Evolutionary conservation across 768 basidiomycete species (phyloP), one percentile per base, ranked within the genome.

Genomic region (Gautieria morchelliformis): DNA sequence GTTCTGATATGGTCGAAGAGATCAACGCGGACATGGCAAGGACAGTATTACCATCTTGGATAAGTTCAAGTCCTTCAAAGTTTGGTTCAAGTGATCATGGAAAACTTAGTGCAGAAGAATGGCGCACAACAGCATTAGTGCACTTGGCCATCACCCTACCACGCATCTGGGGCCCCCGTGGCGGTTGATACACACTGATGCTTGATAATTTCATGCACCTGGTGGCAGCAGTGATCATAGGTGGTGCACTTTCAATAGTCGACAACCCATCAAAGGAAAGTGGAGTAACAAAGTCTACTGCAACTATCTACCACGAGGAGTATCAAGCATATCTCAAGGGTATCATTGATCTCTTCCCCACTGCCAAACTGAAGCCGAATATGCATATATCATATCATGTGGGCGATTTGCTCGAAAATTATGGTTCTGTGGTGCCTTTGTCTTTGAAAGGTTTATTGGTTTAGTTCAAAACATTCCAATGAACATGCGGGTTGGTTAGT

Each of bases 331-430:
- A 74, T 41, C 44, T 71, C 12, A 19, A 14, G 0, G 53, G 41
- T 1, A 52, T 67, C 1, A 58, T 48, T 20, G 8, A 37, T 0
- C 57, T 72, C 1, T 74, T 63, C 56, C 63, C 60, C 1, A 64
- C 66, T 5, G 46, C 61, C 10, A 56, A 53, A 5, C 58, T 72
- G 9, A 61, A 58, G 12, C 72, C 71, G 0, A 66, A 61, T 20
- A 67, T 71, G 19, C 73, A 74, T 46, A 50, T 63, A 7, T 64
- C 69, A 3, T 62, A 71, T 8, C 72, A 74, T 58, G 62, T 71
- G 17, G 62, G 61, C 0, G 56, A 67, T 8, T 58, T 64, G 33
- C 53, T 73, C 6, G 41, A 59, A 1, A 48, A 59, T 0, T 72
- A 68, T 52, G 71, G 73, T 0, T 71, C 72, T 0, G 42, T 32